Evolutionary conservation across 176 grass and related monocot species (phyloP).

Genomic region (Puccinellia tenuiflora): DNA sequence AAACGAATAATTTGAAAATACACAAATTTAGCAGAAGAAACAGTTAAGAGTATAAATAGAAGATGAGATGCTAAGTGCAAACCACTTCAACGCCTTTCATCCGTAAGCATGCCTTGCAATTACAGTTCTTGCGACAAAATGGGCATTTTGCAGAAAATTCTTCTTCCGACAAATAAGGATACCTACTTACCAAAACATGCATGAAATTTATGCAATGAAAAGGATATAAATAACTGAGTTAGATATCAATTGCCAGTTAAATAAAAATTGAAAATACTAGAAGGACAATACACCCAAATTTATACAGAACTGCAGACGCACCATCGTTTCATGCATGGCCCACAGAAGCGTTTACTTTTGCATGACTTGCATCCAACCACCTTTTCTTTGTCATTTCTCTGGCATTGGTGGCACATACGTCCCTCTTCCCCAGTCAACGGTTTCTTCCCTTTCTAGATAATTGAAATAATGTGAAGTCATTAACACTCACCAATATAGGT

Average conservation of each 20-base stretch:
- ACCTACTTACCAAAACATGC: slow-evolving; percentile 38
- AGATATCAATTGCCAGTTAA: not conserved
- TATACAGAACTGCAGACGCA: not conserved
- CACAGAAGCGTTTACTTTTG: slow-evolving; percentile 50
- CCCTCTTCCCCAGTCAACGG: not conserved
- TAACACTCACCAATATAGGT: not conserved
- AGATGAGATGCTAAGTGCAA: not conserved
- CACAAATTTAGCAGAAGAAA: not conserved
- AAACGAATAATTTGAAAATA: not conserved
- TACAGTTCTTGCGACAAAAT: slow-evolving; percentile 62
- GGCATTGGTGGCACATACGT: slow-evolving; percentile 68
- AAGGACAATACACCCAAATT: not conserved
- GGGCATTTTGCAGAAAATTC: slow-evolving; percentile 56
- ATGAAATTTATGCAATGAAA: not conserved
- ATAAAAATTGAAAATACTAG: not conserved
- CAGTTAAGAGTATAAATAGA: not conserved
- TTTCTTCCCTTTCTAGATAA: not conserved
- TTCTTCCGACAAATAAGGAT: slow-evolving; percentile 51
- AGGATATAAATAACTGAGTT: not conserved
- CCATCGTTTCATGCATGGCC: slow-evolving; percentile 56
- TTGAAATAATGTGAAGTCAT: not conserved
- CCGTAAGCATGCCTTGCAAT: slow-evolving; percentile 73
- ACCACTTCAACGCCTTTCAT: slow-evolving; percentile 13
- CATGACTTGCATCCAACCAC: slow-evolving; percentile 50
- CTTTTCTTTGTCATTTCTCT: slow-evolving; percentile 46